Evolutionary conservation across 495 filamentous ascomycete genomes (phyloP), one percentile per base, ranked within the genome.

Genomic region (Podospora appendiculata): DNA sequence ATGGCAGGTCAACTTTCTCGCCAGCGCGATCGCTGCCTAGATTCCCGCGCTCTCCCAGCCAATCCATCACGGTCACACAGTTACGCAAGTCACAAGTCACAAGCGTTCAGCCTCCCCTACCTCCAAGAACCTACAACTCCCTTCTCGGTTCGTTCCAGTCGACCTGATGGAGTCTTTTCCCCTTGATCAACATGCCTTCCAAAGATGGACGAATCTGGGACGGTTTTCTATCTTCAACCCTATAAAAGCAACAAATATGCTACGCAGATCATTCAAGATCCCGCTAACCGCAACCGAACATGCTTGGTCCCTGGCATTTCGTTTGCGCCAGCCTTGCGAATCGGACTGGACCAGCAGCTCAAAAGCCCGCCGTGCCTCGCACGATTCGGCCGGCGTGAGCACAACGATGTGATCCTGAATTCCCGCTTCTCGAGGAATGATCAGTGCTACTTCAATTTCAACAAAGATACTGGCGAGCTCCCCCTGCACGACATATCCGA

Each of bases 361-460:
- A 54, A 54, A 32, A 42, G 12, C 17, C 45, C 52, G 19, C 52
- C 52, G 17, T 49, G 49, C 52, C 52, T 54, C n/a, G 52, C 36
- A 19, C 11, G 3, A 32, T 54, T 54, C 46, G 52, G 45, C 52
- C 45, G 52, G 25, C 25, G 25, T 25, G 25, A 5, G 25, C 25
- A 25, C 25, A 25, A 50, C 34, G 52, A 54, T 54, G 38, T 54
- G 35, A 50, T 54, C 38, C 52, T 54, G 34, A 41, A 41, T 50
- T 32, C 19, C 11, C 34, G 34, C 52, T 54, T 54, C 46, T 54
- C 52, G 38, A 54, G 52, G 43, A 49, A 54, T 16, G 38, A 42
- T 32, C 46, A 54, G 38, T 54, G 38, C 45, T 54, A 54, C 33
- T 54, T 54, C 52, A 45, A 54, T 33, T 54, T 54, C 40, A 54